Base-by-base conservation (phyloP, 2,329 filamentous ascomycete genomes). In the Pseudogymnoascus verrucosus region DNA sequence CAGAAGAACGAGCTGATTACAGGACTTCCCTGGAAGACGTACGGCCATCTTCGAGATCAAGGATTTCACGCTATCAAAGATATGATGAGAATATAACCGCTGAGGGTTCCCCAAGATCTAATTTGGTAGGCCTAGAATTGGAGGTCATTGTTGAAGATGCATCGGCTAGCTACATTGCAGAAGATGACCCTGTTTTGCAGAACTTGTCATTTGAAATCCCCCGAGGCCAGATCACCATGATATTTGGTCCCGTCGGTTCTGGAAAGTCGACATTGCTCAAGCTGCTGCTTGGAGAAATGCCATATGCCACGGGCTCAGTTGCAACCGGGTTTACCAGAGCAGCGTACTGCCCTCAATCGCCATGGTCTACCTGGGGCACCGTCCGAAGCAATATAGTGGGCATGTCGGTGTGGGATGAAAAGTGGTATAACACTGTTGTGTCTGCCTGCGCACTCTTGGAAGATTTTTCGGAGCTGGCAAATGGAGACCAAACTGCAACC, bases 201-300 rank as follows among this genome's bases (percentile, higher is more conserved):
- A 54, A 54, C 47, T 19, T 54, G n/a, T 54, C 47, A 16, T 54
- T 54, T 54, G n/a, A 54, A 31, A 54, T 54, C 2, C 47, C 47
- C n/a, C 47, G 47, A 19, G 47, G 26, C n/a, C 26, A 54, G 26
- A 16, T 31, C 26, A 54, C 47, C 14, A 31, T 54, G 71, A 66
- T 57, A 44, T 64, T 61, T 65, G 54, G 80, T 14, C 80, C 80
- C 14, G 78, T 81, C 23, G 81, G 79, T 4, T 81, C 78, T 64
- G 81, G 81, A 3, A 84, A 83, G 65, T 82, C 80, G 19, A 81
- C 80, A 3, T 68, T 84, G 4, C 72, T 80, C 4, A 78, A 78
- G 64, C 73, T 74, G 16, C 68, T 81, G 14, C 73, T 80, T 0
- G 77, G 78, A 23, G 79, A 81, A 64, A 37, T 64, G 11, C 26